Conservation (phyloP, 2,329 filamentous ascomycete species). For the Apiospora sp. region DNA sequence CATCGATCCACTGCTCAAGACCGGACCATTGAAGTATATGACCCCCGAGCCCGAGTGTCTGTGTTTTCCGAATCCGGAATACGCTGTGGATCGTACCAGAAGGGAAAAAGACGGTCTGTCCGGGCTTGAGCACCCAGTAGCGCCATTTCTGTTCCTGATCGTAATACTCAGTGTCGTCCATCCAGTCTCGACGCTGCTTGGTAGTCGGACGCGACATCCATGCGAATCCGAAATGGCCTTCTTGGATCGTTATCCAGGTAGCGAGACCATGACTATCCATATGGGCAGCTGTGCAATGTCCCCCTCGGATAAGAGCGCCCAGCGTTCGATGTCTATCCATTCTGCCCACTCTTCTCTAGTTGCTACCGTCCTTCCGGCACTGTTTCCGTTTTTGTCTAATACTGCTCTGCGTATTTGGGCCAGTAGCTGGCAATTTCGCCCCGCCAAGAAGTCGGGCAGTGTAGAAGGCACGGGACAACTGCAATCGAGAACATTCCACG, state of each 20-base stretch:
- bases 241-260: constrained; percentile 46
- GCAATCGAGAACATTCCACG: constrained; percentile 25
- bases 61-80: constrained; percentile 38
- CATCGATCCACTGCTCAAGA: constrained; percentile 41
- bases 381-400: constrained; percentile 18
- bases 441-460: constrained; percentile 24
- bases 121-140: constrained; percentile 43
- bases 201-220: constrained; percentile 42
- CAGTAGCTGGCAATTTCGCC: constrained; percentile 25
- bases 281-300: constrained; percentile 44
- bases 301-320: constrained; percentile 45
- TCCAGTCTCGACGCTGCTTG: constrained; percentile 39
- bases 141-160: constrained; percentile 40
- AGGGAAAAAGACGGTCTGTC: constrained; percentile 45
- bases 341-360: constrained; percentile 41
- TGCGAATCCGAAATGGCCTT: constrained; percentile 38
- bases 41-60: constrained; percentile 44
- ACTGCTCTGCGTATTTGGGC: constrained; percentile 24
- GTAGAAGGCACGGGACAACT: constrained; percentile 24
- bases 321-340: constrained; percentile 44
- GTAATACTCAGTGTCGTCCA: constrained; percentile 30
- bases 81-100: constrained; percentile 47
- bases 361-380: constrained; percentile 29
- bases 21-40: constrained; percentile 46
- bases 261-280: constrained; percentile 45